Evolutionary conservation across 2,329 filamentous ascomycete species (phyloP).

Genomic region (Colletotrichum sp.): DNA sequence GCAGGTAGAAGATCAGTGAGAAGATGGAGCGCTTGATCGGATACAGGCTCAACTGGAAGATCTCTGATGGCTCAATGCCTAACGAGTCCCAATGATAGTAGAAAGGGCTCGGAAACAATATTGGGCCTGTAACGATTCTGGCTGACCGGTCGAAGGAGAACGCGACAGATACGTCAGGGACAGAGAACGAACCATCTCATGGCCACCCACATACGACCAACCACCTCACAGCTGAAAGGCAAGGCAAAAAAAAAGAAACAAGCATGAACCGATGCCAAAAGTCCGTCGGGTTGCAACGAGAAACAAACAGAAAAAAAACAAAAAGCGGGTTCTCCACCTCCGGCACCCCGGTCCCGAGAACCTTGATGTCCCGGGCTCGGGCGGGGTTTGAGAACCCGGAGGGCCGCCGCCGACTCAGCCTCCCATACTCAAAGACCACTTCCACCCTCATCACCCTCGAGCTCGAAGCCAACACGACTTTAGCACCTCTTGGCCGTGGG

Average conservation of each 20-base stretch:
- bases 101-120: no score
- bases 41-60: no score
- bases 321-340: neutral
- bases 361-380: conserved; percentile 5
- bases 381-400: conserved; percentile 19
- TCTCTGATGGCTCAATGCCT: neutral
- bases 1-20: rapidly evolving
- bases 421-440: neutral
- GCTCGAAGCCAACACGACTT: neutral
- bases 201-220: neutral
- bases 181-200: neutral
- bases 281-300: neutral
- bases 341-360: conserved; percentile 13
- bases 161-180: neutral
- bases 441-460: neutral
- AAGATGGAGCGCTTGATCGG: no score
- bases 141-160: no score
- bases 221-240: neutral
- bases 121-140: no score
- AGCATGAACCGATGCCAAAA: neutral
- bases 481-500: conserved; percentile 20
- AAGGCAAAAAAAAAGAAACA: neutral
- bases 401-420: conserved; percentile 4
- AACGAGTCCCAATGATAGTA: neutral
- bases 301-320: neutral